Base-by-base conservation (phyloP, 805 yeast genomes). In the Yarrowia osloensis region DNA sequence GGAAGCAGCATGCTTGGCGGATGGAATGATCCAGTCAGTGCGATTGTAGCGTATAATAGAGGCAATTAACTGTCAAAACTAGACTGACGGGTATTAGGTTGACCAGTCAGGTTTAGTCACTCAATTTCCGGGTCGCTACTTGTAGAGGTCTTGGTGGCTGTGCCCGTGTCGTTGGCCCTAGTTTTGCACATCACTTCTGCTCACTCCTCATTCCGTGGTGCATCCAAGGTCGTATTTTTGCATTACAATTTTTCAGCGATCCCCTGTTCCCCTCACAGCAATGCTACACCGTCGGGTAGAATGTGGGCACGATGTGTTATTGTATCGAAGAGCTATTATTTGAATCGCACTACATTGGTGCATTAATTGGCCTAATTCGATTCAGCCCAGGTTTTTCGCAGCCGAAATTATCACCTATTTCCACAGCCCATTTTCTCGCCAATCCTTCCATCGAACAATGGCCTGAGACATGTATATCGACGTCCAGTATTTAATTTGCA, bases 181-280 rank as follows among this genome's bases (percentile, higher is more conserved):
- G 3, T 31, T 31, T 11, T 31, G 35, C 35, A 7, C 35, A 31
- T 7, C 2, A 8, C 15, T 31, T 12, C 15, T 39, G 22, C 42
- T 39, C 42, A n/a, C 11, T 39, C 37, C 17, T 7, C 22, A 39
- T 19, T 39, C 42, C 39, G 19, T 35, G 19, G 39, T 39, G 42
- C 42, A 39, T 35, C 39, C 19, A 13, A 4, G 40, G 57, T 50
- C 57, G 57, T 50, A 50, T 50, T 50, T 50, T 50, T 50, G 57
- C 40, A 33, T 29, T 33, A 33, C 57, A 50, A 50, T 50, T 50
- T 50, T 22, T 29, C 35, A 44, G 17, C n/a, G 9, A 19, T 49
- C 55, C 54, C 54, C 54, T 44, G 49, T 44, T 26, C 52, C 52
- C 52, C 33, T 24, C 49, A 40, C 46, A 5, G 11, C n/a, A 12